A percentile compares a stretch with the other conserved stretches of the same genome.
These are phyloP conservation scores for Aspergillus sp. DNA, from an alignment of 2,329 filamentous ascomycete genomes.

Conservation along the genomic window DNA sequence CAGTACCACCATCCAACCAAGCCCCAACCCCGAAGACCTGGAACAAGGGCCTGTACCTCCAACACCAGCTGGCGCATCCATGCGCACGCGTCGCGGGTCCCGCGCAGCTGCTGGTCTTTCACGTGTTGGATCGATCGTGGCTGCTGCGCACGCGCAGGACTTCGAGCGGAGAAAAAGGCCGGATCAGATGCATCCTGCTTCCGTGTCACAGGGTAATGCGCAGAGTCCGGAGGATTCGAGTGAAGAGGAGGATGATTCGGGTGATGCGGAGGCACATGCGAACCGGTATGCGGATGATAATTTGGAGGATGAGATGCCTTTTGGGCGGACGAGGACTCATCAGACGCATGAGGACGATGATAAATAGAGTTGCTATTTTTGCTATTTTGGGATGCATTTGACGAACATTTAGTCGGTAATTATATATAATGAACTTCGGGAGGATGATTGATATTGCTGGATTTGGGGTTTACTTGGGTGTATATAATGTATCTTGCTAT, in stretches of 20 bases:
- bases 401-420: neutral
- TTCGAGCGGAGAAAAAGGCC: slow-evolving; percentile 71
- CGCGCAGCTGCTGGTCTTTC: slow-evolving; percentile 35
- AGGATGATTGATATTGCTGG: no score
- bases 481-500: neutral
- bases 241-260: slow-evolving; percentile 30
- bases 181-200: slow-evolving; percentile 34
- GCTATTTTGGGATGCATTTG: neutral
- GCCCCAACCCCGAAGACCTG: slow-evolving; percentile 15
- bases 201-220: slow-evolving; percentile 27
- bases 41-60: slow-evolving; percentile 19
- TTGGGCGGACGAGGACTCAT: slow-evolving; percentile 1
- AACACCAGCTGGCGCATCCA: slow-evolving; percentile 14
- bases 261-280: slow-evolving; percentile 1
- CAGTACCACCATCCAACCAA: slow-evolving; percentile 6
- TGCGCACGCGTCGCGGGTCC: slow-evolving; percentile 7
- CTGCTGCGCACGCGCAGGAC: slow-evolving; percentile 80
- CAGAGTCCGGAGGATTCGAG: slow-evolving; percentile 31
- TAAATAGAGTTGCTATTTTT: neutral
- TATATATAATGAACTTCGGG: no score
- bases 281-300: slow-evolving; percentile 8
- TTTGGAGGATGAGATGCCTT: slow-evolving; percentile 12
- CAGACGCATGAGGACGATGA: neutral
- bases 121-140: slow-evolving; percentile 63
- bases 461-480: neutral